Evolutionary conservation across 208 protist genomes (phyloP).

Genomic region (Angomonas desouzai): DNA sequence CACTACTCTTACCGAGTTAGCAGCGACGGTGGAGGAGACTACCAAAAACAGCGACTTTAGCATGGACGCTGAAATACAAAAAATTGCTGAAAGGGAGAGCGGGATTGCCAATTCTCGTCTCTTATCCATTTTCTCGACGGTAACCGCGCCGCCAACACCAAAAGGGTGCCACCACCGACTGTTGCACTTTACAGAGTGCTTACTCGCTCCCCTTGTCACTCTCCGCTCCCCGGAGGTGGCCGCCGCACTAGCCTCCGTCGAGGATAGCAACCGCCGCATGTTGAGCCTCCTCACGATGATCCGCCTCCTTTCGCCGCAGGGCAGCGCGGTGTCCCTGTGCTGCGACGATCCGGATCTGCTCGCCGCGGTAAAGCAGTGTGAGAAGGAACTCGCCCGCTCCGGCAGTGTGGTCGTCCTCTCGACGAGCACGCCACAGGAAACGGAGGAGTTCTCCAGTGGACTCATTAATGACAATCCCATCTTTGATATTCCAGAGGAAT

Average conservation of each 20-base stretch:
- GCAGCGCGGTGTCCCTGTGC: conserved; percentile 50
- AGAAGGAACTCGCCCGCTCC: background rate
- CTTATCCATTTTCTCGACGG: conserved; percentile 17
- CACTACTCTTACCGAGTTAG: conserved; percentile 50
- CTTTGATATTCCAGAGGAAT: conserved; percentile 22
- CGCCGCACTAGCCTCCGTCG: too few species aligned
- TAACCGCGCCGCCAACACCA: background rate
- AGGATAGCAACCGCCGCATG: conserved; percentile 61
- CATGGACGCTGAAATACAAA: conserved; percentile 58
- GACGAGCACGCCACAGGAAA: conserved; percentile 39
- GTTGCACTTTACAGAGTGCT: conserved; percentile 79
- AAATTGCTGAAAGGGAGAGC: conserved; percentile 40
- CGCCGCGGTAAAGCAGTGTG: background rate
- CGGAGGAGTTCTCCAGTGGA: conserved; percentile 26
- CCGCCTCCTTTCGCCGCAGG: conserved; percentile 26
- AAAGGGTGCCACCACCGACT: conserved; percentile 23
- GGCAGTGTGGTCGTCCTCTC: conserved; percentile 48
- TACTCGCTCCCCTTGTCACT: conserved; percentile 26
- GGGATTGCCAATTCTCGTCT: conserved; percentile 71
- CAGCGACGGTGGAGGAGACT: conserved; percentile 29
- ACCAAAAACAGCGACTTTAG: conserved; percentile 22
- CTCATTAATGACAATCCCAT: conserved; percentile 75
- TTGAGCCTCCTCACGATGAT: conserved; percentile 69
- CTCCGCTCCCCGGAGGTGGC: conserved; percentile 1
- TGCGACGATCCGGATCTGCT: conserved; percentile 56